These are phyloP conservation scores for Akanthomyces muscarius DNA, from an alignment of 2,329 filamentous ascomycete genomes.

Conservation along the genomic window DNA sequence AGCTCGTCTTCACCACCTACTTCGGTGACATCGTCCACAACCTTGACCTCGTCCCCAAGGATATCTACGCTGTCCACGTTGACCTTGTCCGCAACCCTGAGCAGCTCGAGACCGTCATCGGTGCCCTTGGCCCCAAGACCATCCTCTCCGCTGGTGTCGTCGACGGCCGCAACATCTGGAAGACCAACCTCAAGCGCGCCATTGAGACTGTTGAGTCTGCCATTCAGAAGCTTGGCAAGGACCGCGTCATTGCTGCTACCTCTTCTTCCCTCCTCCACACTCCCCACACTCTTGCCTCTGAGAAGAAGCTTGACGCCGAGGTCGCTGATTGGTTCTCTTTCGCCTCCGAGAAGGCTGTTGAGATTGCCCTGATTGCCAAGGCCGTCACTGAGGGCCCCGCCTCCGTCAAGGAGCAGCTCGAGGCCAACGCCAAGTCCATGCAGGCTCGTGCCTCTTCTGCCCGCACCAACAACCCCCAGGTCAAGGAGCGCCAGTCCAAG, in stretches of 20 bases:
- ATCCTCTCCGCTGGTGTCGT: constrained; percentile 93
- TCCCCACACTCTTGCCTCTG: constrained; percentile 93
- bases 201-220: constrained; percentile 88
- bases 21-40: constrained; percentile 99
- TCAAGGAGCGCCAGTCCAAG: constrained; percentile 93
- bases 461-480: constrained; percentile 93
- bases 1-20: constrained; percentile 91
- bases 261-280: constrained; percentile 98
- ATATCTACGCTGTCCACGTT: constrained; percentile 81
- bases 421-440: constrained; percentile 94
- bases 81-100: constrained; percentile 98
- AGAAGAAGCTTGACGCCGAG: constrained; percentile 96
- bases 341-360: constrained; percentile 86
- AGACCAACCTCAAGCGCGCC: constrained; percentile 96
- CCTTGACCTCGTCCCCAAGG: constrained; percentile 79
- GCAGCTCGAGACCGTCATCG: constrained; percentile 83
- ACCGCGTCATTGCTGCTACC: constrained; percentile 93
- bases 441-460: constrained; percentile 86
- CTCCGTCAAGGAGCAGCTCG: constrained; percentile 79
- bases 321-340: constrained; percentile 99
- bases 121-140: constrained; percentile 81
- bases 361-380: constrained; percentile 93
- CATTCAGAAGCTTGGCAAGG: constrained; percentile 92
- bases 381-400: constrained; percentile 91
- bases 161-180: constrained; percentile 99